Base-by-base conservation (phyloP, 305 asterid species). In the Fraxinus paxiana region DNA sequence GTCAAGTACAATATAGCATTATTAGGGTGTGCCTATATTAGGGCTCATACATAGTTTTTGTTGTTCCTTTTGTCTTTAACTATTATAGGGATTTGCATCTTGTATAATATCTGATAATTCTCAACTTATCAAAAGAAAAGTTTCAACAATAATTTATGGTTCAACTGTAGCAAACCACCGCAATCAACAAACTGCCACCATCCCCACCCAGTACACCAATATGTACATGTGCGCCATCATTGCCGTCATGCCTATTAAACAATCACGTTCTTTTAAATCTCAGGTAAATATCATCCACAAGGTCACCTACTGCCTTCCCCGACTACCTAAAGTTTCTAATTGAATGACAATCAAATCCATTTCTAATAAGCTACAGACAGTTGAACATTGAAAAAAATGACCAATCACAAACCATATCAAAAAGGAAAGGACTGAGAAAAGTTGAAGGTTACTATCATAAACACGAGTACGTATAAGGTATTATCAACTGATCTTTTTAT, bases 191-290 rank as follows among this genome's bases (percentile, higher is more conserved):
- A 67, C 22, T 72, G 74, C 71, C 65, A 71, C 83, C 79, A 74
- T 65, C 61, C 35, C 75, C 82, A 72, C 30, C 80, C 82, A 75
- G 73, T 43, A 83, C 81, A 82, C 84, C 31, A 46, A 59, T 51
- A 51, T 13, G 56, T 56, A 61, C 54, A 72, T 75, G 79, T 75
- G 33, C 56, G 10, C 77, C 76, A 79, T 61, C 79, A 71, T 35
- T 34, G 65, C 59, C 77, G 37, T 69, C 28, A 54, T 72, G 51
- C 43, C 80, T 82, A 69, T 46, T 65, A 67, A 77, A 46, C 24
- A 83, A 65, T 33, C 51, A 20, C 31, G 28, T 43, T 4, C 63
- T 41, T 18, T 41, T 22, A 15, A 54, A 54, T 73, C 77, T 82
- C 71, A 80, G 26, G 26, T 63, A 80, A 59, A 78, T 71, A 70